These are phyloP conservation scores for Plasmodium sp. DNA, from an alignment of 169 alveolate genomes.

Conservation along the genomic window DNA sequence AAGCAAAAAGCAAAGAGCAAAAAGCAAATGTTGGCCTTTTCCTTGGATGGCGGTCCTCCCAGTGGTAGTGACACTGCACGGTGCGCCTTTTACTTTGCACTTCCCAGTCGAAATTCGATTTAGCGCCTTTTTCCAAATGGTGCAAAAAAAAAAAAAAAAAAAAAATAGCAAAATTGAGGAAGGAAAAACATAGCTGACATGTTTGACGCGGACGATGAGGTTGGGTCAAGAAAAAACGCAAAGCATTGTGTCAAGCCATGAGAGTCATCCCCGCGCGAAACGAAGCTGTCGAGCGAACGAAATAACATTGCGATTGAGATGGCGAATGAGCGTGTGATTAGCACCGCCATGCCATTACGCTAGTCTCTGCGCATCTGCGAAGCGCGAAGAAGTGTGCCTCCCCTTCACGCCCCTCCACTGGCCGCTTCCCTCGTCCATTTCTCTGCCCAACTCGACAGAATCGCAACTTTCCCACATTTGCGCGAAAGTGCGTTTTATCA, in stretches of 20 bases:
- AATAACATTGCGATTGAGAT: not conserved
- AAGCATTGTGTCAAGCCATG: not conserved
- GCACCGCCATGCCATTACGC: not conserved
- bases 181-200: not conserved
- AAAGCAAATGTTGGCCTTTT: not conserved
- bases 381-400: not conserved
- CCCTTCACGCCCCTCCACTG: not conserved
- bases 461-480: not conserved
- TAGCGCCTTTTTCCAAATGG: not conserved
- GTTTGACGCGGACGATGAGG: not conserved
- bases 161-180: not conserved
- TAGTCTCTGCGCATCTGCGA: not conserved
- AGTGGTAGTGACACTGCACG: not conserved
- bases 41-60: not conserved
- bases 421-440: not conserved
- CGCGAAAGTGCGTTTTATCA: not conserved
- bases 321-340: not conserved
- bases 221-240: not conserved
- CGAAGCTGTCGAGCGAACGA: not conserved
- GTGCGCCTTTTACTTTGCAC: not conserved
- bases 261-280: not conserved
- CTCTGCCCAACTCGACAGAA: not conserved
- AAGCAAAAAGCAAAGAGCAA: not conserved
- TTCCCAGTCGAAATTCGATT: not conserved
- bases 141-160: conserved; percentile 2